Evolutionary conservation across 768 basidiomycete genomes (phyloP), one percentile per base, ranked within the genome.

Genomic region (Pleurotus tuoliensis): DNA sequence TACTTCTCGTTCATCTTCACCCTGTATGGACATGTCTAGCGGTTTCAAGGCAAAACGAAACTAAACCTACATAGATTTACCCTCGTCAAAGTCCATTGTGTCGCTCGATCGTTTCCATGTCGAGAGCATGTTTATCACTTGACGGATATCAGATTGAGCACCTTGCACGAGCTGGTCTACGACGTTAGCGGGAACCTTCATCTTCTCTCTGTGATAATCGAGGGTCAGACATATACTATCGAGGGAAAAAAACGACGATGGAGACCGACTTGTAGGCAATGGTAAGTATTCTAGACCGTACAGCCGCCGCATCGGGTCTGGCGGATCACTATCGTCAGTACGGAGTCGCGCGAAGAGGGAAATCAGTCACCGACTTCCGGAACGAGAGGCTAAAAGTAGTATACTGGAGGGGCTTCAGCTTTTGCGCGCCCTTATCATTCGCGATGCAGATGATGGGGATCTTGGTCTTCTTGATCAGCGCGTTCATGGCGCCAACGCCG

Each of bases 361-460:
- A 3, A 1, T 46, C 4, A 9, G 15, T 24, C 0, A 70, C 82
- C 8, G 41, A 95, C 24, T 87, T 87, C 51, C 76, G 78, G 77
- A 96, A 99, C 0, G 83, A 61, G 63, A 98, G 75, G 57, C 77
- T 82, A 67, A 80, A 96, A 1, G 92, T 87, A 1, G 87, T 91
- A 5, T 69, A 66, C 56, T 77, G 67, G 7, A 99, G 73, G 0
- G 97, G 95, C 70, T 92, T 98, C 67, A 99, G 80, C 71, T 99
- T 99, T 61, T 84, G 90, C n/a, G 85, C 84, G 1, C 79, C 78
- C 20, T 81, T 76, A 66, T 99, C 97, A 63, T 99, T 99, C 34
- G 94, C 95, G 59, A 99, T 98, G 63, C 96, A 94, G 34, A 99
- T 97, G 61, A 99, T 92, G 0, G 97, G 97, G 48, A 97, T 84